Conservation (phyloP, 257 asterid genomes). For the Eustoma russellianum region DNA sequence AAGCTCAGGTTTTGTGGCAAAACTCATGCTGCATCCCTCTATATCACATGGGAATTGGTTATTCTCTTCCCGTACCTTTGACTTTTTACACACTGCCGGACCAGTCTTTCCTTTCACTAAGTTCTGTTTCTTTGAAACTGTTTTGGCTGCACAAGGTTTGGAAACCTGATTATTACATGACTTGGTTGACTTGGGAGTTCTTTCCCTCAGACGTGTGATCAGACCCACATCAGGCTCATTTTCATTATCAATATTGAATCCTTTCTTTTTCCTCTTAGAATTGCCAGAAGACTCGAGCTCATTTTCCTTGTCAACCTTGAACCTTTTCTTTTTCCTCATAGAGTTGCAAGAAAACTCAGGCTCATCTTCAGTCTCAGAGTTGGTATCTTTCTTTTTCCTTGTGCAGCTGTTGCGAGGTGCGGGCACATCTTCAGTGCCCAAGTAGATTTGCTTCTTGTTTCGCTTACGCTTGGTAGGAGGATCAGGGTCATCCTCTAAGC, state of each 20-base stretch:
- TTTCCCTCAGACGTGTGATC: slow-evolving; percentile 76
- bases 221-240: slow-evolving; percentile 66
- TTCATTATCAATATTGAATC: neutral
- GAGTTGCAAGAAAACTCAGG: neutral
- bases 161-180: slow-evolving; percentile 29
- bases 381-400: slow-evolving; percentile 9
- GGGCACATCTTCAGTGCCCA: slow-evolving; percentile 2
- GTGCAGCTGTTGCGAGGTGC: neutral
- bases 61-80: slow-evolving; percentile 41
- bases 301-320: slow-evolving; percentile 17
- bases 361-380: neutral
- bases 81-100: slow-evolving; percentile 16
- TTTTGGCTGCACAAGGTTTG: slow-evolving; percentile 25
- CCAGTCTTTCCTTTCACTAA: slow-evolving; percentile 33
- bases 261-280: slow-evolving; percentile 25
- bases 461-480: slow-evolving; percentile 23
- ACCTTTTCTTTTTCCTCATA: slow-evolving; percentile 16
- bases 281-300: slow-evolving; percentile 26
- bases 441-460: slow-evolving; percentile 20
- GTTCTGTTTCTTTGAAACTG: slow-evolving; percentile 32
- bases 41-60: slow-evolving; percentile 61
- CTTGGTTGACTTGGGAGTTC: slow-evolving; percentile 26
- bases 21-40: slow-evolving; percentile 92
- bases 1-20: slow-evolving; percentile 70
- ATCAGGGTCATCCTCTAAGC: slow-evolving; percentile 9